phyloP scores from a whole-genome alignment of 2,329 filamentous ascomycete species.

The Myriosclerotinia duriaeana region DNA sequence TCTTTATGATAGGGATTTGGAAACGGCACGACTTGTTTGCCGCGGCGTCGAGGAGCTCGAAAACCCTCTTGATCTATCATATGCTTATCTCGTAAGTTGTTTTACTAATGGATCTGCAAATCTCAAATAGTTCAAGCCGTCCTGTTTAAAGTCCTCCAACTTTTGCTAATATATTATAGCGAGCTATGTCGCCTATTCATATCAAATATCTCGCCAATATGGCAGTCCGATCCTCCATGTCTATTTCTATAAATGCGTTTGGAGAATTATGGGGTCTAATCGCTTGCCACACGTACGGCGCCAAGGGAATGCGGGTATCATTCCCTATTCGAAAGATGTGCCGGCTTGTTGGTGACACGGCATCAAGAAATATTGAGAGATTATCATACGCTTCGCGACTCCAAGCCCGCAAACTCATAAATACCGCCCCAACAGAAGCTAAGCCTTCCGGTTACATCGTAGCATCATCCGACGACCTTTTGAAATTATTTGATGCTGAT shows the following conservation, averaged over 20 bases:
- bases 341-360: conserved; percentile 79
- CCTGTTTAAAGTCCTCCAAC: not conserved
- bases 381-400: conserved; percentile 82
- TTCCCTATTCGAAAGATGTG: conserved; percentile 94
- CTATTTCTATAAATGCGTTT: conserved; percentile 86
- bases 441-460: conserved; percentile 90
- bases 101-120: not conserved
- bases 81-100: conserved; percentile 59
- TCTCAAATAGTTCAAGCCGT: no score
- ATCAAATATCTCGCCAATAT: conserved; percentile 86
- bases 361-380: conserved; percentile 82
- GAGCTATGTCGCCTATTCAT: conserved; percentile 89
- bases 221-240: conserved; percentile 92
- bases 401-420: conserved; percentile 84
- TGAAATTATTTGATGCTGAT: conserved; percentile 83
- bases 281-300: conserved; percentile 78
- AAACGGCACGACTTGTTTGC: conserved; percentile 80
- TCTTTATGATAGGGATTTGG: conserved; percentile 79
- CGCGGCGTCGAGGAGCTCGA: conserved; percentile 72
- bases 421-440: conserved; percentile 74
- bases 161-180: conserved; percentile 34
- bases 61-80: conserved; percentile 67
- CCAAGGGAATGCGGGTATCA: conserved; percentile 79
- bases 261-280: conserved; percentile 85
- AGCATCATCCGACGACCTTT: conserved; percentile 79